Percentiles rank a stretch among this genome's conserved stretches.
Evolutionary conservation across 2,329 filamentous ascomycete genomes (phyloP).

Genomic region (Furcasterigmium sp.): DNA sequence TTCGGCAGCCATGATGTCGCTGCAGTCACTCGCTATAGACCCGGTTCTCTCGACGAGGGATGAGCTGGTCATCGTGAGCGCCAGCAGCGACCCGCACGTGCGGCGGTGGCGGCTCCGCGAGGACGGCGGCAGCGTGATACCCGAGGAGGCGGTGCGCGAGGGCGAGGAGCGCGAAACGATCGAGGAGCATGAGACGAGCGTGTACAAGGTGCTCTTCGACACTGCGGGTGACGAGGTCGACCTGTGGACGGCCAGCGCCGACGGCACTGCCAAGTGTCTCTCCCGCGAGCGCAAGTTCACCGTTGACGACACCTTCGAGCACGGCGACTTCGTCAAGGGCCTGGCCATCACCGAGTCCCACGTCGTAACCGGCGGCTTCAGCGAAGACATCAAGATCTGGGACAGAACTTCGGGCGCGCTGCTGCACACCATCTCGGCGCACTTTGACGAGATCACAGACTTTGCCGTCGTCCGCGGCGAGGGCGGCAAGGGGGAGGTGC

Average conservation of each 20-base stretch:
- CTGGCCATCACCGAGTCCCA: constrained; percentile 71
- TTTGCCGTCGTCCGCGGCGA: constrained; percentile 54
- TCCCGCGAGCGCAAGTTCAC: constrained; percentile 63
- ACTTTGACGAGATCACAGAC: constrained; percentile 90
- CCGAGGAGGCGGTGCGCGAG: constrained; percentile 25
- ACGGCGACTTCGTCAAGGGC: constrained; percentile 87
- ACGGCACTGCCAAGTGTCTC: constrained; percentile 81
- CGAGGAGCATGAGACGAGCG: constrained; percentile 81
- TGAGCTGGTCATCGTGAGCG: constrained; percentile 63
- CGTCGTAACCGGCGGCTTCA: constrained; percentile 82
- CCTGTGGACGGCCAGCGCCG: constrained; percentile 88
- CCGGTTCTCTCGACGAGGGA: constrained; percentile 48
- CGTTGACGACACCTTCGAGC: constrained; percentile 65
- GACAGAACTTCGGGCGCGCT: constrained; percentile 68
- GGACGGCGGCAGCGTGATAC: constrained; percentile 47
- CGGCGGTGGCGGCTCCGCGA: constrained; percentile 66
- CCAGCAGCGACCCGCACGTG: constrained; percentile 76
- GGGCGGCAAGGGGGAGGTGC: constrained; percentile 30
- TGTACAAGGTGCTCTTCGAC: constrained; percentile 77
- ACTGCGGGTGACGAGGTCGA: constrained; percentile 56
- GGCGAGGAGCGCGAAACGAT: constrained; percentile 45
- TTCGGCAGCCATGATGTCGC: constrained; percentile 60
- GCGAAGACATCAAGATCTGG: constrained; percentile 92
- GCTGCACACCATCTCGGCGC: constrained; percentile 70
- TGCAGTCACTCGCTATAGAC: constrained; percentile 77